Evolutionary conservation across 345 rosid species (phyloP).

Genomic region (Brassica incana): DNA sequence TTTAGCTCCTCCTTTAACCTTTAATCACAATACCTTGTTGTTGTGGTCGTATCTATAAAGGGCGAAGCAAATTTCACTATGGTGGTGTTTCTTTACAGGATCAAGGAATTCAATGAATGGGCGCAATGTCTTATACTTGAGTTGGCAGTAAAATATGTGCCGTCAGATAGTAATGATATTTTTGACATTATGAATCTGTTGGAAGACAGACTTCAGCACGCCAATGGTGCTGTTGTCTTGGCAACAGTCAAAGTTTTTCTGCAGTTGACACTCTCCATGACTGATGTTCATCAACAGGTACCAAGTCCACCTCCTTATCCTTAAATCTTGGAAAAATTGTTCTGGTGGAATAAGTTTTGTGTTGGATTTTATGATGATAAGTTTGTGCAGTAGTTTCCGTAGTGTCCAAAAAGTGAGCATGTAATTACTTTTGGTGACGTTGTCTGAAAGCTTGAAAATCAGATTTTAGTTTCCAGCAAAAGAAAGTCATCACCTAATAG

Average conservation of each 20-base stretch:
- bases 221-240: slow-evolving; percentile 98
- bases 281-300: slow-evolving; percentile 98
- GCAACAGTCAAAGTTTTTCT: slow-evolving; percentile 87
- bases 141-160: slow-evolving; percentile 83
- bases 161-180: slow-evolving; percentile 80
- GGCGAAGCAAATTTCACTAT: background rate
- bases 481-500: background rate
- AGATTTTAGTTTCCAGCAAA: background rate
- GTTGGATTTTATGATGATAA: background rate
- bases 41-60: background rate
- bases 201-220: slow-evolving; percentile 99
- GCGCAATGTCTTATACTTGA: slow-evolving; percentile 96
- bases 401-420: slow-evolving; percentile 1
- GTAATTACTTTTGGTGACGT: background rate
- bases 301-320: slow-evolving; percentile 16
- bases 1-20: background rate
- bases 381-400: background rate
- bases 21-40: slow-evolving; percentile 16
- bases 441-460: slow-evolving; percentile 20
- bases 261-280: slow-evolving; percentile 87
- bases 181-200: slow-evolving; percentile 98
- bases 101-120: slow-evolving; percentile 95
- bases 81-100: slow-evolving; percentile 57
- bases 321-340: background rate
- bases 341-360: slow-evolving; percentile 5